Evolutionary conservation across 163 green algal genomes (phyloP).

Genomic region (Volvox carteri): DNA sequence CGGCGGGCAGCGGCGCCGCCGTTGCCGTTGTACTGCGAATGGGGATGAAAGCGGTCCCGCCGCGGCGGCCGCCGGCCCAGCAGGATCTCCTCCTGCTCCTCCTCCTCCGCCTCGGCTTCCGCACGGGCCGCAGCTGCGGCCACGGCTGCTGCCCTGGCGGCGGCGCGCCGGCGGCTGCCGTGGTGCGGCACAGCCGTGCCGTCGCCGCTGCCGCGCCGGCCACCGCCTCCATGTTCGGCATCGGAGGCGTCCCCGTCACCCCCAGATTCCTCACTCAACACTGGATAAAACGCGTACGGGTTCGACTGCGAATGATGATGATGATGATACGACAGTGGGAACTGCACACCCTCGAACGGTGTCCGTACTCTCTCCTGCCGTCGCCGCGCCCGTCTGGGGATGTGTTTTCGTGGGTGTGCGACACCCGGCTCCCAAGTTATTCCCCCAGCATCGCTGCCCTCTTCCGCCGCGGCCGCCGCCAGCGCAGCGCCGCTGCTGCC

Average conservation of each 20-base stretch:
- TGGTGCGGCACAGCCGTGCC: background rate
- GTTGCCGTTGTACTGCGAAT: background rate
- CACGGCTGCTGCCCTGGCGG: constrained; percentile 32
- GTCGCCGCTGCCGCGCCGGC: constrained; percentile 23
- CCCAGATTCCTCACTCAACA: constrained; percentile 12
- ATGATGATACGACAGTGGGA: background rate
- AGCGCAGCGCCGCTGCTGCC: background rate
- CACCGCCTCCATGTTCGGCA: background rate
- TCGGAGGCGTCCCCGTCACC: constrained; percentile 25
- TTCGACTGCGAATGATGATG: constrained; percentile 17
- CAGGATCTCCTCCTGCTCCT: constrained; percentile 32
- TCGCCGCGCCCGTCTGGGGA: background rate
- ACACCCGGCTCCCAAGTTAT: constrained; percentile 1
- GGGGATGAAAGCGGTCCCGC: background rate
- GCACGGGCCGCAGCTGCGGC: constrained; percentile 37
- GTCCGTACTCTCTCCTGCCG: constrained; percentile 1
- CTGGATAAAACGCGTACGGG: background rate
- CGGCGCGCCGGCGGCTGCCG: constrained; percentile 20
- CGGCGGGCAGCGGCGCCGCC: background rate
- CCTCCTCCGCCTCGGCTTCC: constrained; percentile 47
- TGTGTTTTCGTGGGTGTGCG: background rate
- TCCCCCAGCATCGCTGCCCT: background rate
- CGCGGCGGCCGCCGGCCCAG: constrained; percentile 30
- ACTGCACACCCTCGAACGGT: constrained; percentile 15
- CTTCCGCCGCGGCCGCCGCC: background rate